These are phyloP conservation scores for Yamadazyma nakazawae DNA, from an alignment of 805 yeast genomes.

Conservation along the genomic window DNA sequence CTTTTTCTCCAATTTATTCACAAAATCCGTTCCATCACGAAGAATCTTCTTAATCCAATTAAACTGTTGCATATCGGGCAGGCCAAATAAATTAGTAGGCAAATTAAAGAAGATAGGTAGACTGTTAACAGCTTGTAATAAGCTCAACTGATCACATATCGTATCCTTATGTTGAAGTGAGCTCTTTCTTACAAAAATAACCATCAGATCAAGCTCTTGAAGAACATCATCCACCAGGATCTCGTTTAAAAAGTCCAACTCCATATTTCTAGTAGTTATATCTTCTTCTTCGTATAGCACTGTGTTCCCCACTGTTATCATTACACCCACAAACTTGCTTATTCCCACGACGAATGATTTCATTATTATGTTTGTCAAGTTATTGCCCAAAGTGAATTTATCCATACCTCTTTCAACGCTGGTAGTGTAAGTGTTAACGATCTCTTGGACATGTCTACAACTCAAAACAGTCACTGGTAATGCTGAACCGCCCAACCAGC, in stretches of 20 bases:
- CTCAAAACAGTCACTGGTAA: constrained; percentile 75
- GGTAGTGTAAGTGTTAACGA: constrained; percentile 42
- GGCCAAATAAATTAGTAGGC: constrained; percentile 9
- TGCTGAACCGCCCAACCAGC: constrained; percentile 77
- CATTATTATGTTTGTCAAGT: constrained; percentile 44
- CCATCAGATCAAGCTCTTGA: constrained; percentile 30
- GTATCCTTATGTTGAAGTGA: constrained; percentile 13
- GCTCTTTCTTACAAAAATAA: constrained; percentile 19
- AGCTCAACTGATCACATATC: constrained; percentile 21
- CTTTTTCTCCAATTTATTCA: constrained; percentile 7
- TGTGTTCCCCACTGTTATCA: constrained; percentile 48
- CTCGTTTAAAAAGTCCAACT: constrained; percentile 32
- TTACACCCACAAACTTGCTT: constrained; percentile 50
- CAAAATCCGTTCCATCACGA: constrained; percentile 14
- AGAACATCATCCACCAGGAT: constrained; percentile 21
- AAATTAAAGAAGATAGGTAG: constrained; percentile 9
- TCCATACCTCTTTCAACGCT: constrained; percentile 10
- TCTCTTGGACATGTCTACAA: constrained; percentile 65
- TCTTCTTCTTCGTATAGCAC: constrained; percentile 76
- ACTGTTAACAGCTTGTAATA: constrained; percentile 27
- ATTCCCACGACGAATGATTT: constrained; percentile 51
- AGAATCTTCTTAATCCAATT: constrained; percentile 15
- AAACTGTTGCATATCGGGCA: not conserved
- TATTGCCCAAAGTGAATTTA: constrained; percentile 25
- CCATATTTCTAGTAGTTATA: constrained; percentile 61